phyloP scores from a whole-genome alignment of 2,329 filamentous ascomycete species.

The Penicillium capsulatum region DNA sequence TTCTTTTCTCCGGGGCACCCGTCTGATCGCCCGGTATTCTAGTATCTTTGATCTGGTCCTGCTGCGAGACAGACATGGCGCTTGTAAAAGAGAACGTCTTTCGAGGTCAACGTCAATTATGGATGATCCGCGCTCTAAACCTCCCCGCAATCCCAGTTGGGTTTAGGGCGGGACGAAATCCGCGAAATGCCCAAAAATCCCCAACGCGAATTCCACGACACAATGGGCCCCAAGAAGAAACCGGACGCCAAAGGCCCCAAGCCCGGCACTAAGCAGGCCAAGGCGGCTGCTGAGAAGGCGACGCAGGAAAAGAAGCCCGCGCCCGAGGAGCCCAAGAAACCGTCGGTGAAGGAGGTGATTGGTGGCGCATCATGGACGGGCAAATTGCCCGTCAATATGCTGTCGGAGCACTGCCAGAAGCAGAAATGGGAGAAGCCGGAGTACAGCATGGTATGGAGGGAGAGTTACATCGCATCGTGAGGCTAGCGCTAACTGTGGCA shows the following conservation, averaged over 20 bases:
- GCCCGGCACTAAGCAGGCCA: constrained; percentile 40
- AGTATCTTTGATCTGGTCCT: constrained; percentile 1
- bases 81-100: too few relatives aligned
- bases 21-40: constrained; percentile 2
- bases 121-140: too few relatives aligned
- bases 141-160: too few relatives aligned
- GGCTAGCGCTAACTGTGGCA: background rate
- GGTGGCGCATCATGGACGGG: constrained; percentile 96
- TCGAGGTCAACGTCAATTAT: too few relatives aligned
- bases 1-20: constrained; percentile 30
- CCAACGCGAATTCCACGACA: constrained; percentile 3
- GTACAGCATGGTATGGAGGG: constrained; percentile 66
- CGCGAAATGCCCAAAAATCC: too few relatives aligned
- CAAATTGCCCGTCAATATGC: constrained; percentile 87
- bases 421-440: constrained; percentile 94
- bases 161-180: too few relatives aligned
- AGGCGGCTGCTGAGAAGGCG: constrained; percentile 35
- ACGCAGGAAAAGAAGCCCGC: constrained; percentile 32
- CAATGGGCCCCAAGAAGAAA: constrained; percentile 43
- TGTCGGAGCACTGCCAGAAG: constrained; percentile 92
- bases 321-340: constrained; percentile 52
- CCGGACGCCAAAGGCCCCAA: constrained; percentile 33
- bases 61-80: too few relatives aligned
- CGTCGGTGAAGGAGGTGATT: constrained; percentile 70
- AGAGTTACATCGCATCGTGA: background rate